Evolutionary conservation across 2,329 filamentous ascomycete species (phyloP).

Genomic region (Botrytis fabae): DNA sequence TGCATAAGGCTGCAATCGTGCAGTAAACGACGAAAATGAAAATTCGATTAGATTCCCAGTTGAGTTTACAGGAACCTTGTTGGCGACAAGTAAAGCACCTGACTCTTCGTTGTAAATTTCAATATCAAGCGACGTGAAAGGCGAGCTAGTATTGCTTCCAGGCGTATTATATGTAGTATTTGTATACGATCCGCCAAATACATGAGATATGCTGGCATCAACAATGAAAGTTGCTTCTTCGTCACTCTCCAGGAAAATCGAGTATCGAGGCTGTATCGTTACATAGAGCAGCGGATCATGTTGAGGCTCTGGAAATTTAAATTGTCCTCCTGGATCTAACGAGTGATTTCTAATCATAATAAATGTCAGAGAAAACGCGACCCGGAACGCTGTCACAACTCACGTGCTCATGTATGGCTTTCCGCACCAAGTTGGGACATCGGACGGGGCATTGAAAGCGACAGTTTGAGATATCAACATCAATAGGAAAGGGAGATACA

Average conservation of each 20-base stretch:
- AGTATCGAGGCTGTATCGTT: conserved; percentile 49
- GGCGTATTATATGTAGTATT: conserved; percentile 31
- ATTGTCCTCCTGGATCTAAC: conserved; percentile 50
- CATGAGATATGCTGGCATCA: conserved; percentile 45
- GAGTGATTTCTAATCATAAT: conserved; percentile 45
- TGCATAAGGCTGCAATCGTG: conserved; percentile 42
- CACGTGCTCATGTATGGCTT: conserved; percentile 48
- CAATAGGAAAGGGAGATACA: not conserved
- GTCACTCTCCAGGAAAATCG: conserved; percentile 49
- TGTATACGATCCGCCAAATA: conserved; percentile 42
- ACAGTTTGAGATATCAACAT: not conserved
- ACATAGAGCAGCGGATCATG: conserved; percentile 45
- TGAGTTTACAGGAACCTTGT: conserved; percentile 42
- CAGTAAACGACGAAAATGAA: conserved; percentile 38
- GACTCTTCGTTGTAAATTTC: conserved; percentile 39
- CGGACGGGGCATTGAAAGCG: conserved; percentile 34
- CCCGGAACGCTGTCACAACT: conserved; percentile 24
- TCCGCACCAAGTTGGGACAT: conserved; percentile 43
- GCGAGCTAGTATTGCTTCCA: conserved; percentile 24
- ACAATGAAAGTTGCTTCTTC: conserved; percentile 45
- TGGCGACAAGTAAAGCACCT: conserved; percentile 35
- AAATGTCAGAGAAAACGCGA: not conserved
- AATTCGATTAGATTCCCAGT: conserved; percentile 44
- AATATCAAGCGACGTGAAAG: conserved; percentile 32
- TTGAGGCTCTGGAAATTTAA: conserved; percentile 45